Evolutionary conservation across 2,329 filamentous ascomycete species (phyloP).

Genomic region (Sarocladium brachiariae): DNA sequence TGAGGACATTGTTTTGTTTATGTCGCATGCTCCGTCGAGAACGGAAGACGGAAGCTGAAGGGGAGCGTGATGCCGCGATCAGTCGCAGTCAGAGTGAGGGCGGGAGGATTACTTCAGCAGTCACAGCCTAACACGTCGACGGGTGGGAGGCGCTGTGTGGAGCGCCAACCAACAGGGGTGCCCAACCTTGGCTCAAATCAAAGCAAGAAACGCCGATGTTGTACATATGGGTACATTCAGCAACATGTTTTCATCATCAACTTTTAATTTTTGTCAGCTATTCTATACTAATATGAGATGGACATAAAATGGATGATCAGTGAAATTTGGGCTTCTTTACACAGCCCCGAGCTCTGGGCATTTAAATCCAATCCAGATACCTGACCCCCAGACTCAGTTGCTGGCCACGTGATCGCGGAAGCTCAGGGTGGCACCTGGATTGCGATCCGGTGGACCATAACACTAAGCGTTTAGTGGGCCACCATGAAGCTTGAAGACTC

Average conservation of each 20-base stretch:
- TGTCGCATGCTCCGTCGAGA: constrained; percentile 6
- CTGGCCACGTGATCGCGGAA: background rate
- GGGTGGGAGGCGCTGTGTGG: constrained; percentile 3
- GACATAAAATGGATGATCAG: too few species aligned
- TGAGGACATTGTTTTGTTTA: constrained; percentile 27
- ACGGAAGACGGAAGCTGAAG: background rate
- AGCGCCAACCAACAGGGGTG: background rate
- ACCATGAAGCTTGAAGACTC: constrained; percentile 4
- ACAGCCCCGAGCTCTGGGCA: too few species aligned
- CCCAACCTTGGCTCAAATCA: too few species aligned
- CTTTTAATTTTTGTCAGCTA: too few species aligned
- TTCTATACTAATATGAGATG: too few species aligned
- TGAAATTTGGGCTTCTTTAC: too few species aligned
- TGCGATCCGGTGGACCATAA: background rate
- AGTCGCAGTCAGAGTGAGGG: background rate
- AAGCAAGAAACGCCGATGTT: too few species aligned
- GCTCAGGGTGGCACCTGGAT: background rate
- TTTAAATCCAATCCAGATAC: too few species aligned
- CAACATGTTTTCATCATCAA: too few species aligned
- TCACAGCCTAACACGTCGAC: background rate
- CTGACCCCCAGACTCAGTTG: background rate
- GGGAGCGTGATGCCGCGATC: background rate
- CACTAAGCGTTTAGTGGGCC: constrained; percentile 6
- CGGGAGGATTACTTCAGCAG: constrained; percentile 7
- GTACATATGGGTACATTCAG: too few species aligned